phyloP scores from a whole-genome alignment of 2,329 filamentous ascomycete genomes.

The Pyrenochaeta sp. region DNA sequence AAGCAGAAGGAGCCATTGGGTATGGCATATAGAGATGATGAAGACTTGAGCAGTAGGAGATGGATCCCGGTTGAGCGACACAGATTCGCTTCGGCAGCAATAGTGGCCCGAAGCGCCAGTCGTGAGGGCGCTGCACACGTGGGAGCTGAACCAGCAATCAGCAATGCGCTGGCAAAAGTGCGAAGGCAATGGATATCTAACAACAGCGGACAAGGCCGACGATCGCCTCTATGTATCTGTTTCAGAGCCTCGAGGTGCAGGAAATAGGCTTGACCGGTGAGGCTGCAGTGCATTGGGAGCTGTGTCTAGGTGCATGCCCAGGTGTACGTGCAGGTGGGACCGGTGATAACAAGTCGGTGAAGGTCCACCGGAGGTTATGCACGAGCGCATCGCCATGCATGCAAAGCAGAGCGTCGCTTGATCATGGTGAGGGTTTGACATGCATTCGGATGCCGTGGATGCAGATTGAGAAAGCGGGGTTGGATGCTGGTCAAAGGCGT shows the following conservation, averaged over 20 bases:
- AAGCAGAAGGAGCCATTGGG: neutral
- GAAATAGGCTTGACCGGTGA: constrained; percentile 30
- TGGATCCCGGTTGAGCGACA: constrained; percentile 7
- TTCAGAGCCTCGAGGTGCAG: constrained; percentile 9
- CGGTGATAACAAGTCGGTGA: constrained; percentile 35
- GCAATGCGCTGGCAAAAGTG: constrained; percentile 15
- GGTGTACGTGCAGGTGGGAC: constrained; percentile 14
- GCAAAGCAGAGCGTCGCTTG: constrained; percentile 1
- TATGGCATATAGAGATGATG: neutral
- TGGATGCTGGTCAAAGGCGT: constrained; percentile 7
- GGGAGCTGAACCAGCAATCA: neutral
- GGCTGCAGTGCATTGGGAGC: constrained; percentile 33
- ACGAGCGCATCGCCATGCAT: constrained; percentile 8
- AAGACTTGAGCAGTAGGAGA: neutral
- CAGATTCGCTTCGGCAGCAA: neutral
- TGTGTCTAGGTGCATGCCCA: constrained; percentile 14
- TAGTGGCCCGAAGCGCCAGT: neutral
- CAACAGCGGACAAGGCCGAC: constrained; percentile 7
- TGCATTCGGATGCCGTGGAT: neutral
- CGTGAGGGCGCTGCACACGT: neutral
- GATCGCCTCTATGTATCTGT: constrained; percentile 3
- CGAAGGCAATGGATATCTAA: neutral
- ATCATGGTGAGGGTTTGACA: neutral
- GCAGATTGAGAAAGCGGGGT: constrained; percentile 2
- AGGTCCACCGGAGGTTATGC: constrained; percentile 20